Evolutionary conservation across 352 stramenopile genomes (phyloP).

Genomic region (Globisporangium acanthophoron): DNA sequence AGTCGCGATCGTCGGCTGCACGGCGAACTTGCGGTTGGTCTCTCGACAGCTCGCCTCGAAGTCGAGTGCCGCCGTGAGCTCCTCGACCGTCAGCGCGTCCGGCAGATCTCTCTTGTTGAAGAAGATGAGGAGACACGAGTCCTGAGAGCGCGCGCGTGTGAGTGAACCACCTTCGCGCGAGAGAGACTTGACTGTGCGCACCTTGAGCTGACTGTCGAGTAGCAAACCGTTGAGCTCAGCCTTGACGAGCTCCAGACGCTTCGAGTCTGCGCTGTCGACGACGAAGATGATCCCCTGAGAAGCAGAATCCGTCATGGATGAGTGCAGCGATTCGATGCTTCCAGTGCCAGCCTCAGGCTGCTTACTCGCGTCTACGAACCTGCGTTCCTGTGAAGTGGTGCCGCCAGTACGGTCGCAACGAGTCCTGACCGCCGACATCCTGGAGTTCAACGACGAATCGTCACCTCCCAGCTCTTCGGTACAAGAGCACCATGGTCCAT

Average conservation of each 20-base stretch:
- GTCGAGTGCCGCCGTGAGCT: constrained; percentile 43
- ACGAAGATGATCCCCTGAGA: constrained; percentile 76
- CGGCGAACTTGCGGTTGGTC: constrained; percentile 38
- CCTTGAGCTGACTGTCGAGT: constrained; percentile 60
- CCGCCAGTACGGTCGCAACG: constrained; percentile 72
- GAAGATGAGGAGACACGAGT: constrained; percentile 60
- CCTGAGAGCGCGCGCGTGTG: constrained; percentile 6
- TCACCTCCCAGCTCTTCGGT: not conserved
- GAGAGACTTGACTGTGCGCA: not conserved
- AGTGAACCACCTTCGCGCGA: not conserved
- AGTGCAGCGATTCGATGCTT: not conserved
- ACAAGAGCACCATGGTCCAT: no score
- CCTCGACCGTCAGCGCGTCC: constrained; percentile 34
- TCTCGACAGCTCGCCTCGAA: constrained; percentile 47
- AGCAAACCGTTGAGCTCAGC: constrained; percentile 68
- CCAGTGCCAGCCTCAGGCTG: no score
- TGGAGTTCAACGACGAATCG: constrained; percentile 11
- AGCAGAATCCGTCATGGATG: not conserved
- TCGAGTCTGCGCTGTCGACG: constrained; percentile 66
- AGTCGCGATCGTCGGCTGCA: constrained; percentile 73
- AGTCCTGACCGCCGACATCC: constrained; percentile 80
- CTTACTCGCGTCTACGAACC: constrained; percentile 9
- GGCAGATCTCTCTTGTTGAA: constrained; percentile 80
- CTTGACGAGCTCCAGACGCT: constrained; percentile 64
- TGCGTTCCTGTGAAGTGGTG: constrained; percentile 85